Evolutionary conservation across 2,329 filamentous ascomycete species (phyloP).

Genomic region (Sodiomyces alkalinus): DNA sequence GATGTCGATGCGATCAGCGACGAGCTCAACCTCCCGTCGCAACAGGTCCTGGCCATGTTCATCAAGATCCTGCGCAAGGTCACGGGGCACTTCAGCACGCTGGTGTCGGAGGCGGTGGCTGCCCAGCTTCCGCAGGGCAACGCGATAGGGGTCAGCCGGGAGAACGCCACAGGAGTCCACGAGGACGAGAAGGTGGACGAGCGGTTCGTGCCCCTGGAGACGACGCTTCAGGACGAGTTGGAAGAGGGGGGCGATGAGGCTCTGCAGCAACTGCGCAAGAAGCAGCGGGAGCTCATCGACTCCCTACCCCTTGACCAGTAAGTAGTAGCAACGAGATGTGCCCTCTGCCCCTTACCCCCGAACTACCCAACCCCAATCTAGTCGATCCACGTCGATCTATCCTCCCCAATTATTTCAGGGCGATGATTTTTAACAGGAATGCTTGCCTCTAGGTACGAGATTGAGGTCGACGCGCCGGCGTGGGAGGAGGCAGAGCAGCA

Average conservation of each 20-base stretch:
- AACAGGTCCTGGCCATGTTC: conserved; percentile 89
- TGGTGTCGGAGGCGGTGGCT: conserved; percentile 61
- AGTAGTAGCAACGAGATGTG: too few species aligned
- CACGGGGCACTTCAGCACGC: conserved; percentile 56
- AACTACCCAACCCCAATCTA: too few species aligned
- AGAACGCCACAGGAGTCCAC: conserved; percentile 46
- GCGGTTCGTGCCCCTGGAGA: conserved; percentile 55
- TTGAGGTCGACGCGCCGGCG: conserved; percentile 43
- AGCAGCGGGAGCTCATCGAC: conserved; percentile 80
- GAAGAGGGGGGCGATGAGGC: conserved; percentile 71
- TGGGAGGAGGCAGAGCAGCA: conserved; percentile 65
- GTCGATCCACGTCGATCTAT: too few species aligned
- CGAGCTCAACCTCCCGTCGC: conserved; percentile 58
- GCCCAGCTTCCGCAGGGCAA: conserved; percentile 46
- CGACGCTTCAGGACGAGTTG: conserved; percentile 64
- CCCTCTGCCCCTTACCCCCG: too few species aligned
- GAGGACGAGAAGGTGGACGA: conserved; percentile 53
- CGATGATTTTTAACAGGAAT: conserved; percentile 6
- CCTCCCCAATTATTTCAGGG: too few species aligned
- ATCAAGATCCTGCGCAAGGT: conserved; percentile 91
- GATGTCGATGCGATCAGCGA: conserved; percentile 65
- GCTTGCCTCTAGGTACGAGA: conserved; percentile 42
- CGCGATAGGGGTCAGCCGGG: conserved; percentile 40
- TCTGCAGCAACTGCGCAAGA: conserved; percentile 53
- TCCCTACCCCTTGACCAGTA: conserved; percentile 77